A percentile compares a stretch with the other conserved stretches of the same genome.
phyloP scores from a whole-genome alignment of 2,329 filamentous ascomycete genomes.

The Colletotrichum eleusines region DNA sequence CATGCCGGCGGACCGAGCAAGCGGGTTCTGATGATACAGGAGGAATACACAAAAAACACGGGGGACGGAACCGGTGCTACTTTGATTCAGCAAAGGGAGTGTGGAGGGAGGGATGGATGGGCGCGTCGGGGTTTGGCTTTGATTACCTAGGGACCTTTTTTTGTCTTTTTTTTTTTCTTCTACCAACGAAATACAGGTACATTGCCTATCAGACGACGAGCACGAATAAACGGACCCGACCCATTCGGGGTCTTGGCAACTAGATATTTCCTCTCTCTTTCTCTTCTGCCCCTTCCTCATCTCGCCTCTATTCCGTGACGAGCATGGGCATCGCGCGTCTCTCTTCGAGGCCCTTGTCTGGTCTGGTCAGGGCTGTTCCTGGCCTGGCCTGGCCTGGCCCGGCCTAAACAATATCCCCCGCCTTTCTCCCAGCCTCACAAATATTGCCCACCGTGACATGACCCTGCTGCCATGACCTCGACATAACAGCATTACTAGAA shows the following conservation, averaged over 20 bases:
- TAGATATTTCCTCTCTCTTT: no score
- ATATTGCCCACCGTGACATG: background rate
- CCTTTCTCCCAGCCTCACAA: background rate
- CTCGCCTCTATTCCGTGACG: background rate
- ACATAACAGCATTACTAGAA: no score
- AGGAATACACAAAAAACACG: slow-evolving; percentile 4
- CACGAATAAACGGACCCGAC: background rate
- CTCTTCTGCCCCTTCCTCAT: no score
- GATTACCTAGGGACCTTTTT: slow-evolving; percentile 36
- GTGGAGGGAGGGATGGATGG: slow-evolving; percentile 1
- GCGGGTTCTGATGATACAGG: slow-evolving; percentile 8
- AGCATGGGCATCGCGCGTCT: background rate
- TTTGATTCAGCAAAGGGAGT: slow-evolving; percentile 14
- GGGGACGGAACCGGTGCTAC: slow-evolving; percentile 24
- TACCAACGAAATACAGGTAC: slow-evolving; percentile 24
- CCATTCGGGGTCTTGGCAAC: background rate
- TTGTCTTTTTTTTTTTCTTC: background rate
- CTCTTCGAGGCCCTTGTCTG: background rate
- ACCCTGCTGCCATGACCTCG: background rate
- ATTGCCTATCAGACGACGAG: slow-evolving; percentile 26
- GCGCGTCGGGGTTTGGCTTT: slow-evolving; percentile 35
- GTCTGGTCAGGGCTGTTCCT: background rate
- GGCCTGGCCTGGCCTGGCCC: background rate
- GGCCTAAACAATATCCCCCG: no score
- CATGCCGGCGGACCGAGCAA: background rate